Conservation (phyloP, 1,284 basidiomycete genomes). For the Trichosporon asahii region DNA sequence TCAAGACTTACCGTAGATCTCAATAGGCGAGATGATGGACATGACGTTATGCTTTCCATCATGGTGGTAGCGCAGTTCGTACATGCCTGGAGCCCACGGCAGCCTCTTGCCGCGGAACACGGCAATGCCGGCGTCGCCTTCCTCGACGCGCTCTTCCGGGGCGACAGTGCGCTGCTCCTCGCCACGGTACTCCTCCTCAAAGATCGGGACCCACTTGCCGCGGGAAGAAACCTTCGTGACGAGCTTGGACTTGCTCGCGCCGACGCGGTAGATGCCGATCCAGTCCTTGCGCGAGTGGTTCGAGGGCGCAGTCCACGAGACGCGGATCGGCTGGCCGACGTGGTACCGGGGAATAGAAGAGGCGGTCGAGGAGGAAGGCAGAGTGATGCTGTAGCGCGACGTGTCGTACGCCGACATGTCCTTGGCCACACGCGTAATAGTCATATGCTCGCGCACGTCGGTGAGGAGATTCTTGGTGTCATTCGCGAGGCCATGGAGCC, state of each 20-base stretch:
- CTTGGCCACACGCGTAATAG: conserved; percentile 81
- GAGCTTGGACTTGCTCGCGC: conserved; percentile 74
- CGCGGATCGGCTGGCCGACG: conserved; percentile 81
- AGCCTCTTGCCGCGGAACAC: conserved; percentile 73
- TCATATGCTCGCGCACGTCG: conserved; percentile 79
- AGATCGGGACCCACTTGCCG: conserved; percentile 90
- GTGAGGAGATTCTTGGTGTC: conserved; percentile 90
- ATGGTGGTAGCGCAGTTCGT: conserved; percentile 80
- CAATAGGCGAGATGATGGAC: conserved; percentile 73
- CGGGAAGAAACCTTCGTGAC: conserved; percentile 82
- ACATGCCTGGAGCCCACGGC: conserved; percentile 80
- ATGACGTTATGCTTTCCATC: conserved; percentile 96
- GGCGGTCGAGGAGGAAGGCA: conserved; percentile 53
- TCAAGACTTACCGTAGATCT: conserved; percentile 71
- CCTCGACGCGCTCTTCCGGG: conserved; percentile 30
- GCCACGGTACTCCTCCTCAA: conserved; percentile 89
- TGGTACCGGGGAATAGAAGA: conserved; percentile 62
- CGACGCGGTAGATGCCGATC: conserved; percentile 92
- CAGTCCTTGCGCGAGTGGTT: conserved; percentile 92
- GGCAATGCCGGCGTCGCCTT: conserved; percentile 62
- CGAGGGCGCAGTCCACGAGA: conserved; percentile 82
- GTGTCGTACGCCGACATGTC: conserved; percentile 76
- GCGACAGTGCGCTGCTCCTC: conserved; percentile 62
- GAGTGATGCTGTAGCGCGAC: conserved; percentile 68
- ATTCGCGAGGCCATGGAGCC: conserved; percentile 75